These are phyloP conservation scores for Eucalyptus globulus DNA, from an alignment of 345 rosid species.

Conservation along the genomic window DNA sequence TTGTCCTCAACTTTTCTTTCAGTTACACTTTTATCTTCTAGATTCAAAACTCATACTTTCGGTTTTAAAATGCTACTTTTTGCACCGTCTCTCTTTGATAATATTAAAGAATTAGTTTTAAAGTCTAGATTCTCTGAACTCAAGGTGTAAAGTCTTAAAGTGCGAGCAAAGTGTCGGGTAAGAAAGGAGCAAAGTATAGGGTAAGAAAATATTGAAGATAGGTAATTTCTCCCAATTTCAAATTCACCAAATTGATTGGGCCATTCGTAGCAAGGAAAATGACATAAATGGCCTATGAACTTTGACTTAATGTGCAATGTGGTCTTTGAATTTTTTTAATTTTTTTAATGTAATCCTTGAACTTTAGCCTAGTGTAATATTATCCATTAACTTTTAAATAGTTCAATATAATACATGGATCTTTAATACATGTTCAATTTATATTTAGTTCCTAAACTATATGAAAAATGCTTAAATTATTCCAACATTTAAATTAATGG, in stretches of 20 bases:
- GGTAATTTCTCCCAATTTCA: background rate
- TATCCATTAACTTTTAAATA: too few relatives aligned
- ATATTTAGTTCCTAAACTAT: too few relatives aligned
- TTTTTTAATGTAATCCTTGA: too few relatives aligned
- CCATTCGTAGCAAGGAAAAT: background rate
- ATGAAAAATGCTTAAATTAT: too few relatives aligned
- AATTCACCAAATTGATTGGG: background rate
- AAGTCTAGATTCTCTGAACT: background rate
- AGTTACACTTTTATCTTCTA: background rate
- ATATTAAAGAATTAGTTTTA: background rate
- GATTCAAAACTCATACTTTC: background rate
- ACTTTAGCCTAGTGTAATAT: too few relatives aligned
- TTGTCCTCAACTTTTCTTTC: background rate
- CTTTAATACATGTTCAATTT: too few relatives aligned
- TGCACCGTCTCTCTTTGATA: background rate
- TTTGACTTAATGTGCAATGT: too few relatives aligned
- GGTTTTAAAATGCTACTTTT: background rate
- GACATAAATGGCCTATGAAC: too few relatives aligned
- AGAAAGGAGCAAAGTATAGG: background rate
- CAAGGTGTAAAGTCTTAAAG: background rate
- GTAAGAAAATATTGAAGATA: background rate
- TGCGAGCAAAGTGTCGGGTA: background rate
- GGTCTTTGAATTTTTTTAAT: too few relatives aligned
- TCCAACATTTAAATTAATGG: too few relatives aligned
- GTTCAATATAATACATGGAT: too few relatives aligned